phyloP scores from a whole-genome alignment of 2,329 filamentous ascomycete species.

The Dendrostoma leiphaemia region DNA sequence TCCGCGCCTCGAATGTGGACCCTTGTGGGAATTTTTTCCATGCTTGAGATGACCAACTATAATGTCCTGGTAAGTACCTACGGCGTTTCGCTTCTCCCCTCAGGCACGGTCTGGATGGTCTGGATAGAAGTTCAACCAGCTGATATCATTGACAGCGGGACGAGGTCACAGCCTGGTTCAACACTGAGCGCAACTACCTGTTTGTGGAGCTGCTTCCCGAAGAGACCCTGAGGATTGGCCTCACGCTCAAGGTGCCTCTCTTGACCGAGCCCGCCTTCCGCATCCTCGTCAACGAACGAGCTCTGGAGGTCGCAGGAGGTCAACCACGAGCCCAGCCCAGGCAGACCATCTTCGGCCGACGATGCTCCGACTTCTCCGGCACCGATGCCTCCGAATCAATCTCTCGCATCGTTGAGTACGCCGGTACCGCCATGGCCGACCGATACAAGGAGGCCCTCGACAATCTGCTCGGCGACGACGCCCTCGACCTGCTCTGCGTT shows the following conservation, averaged over 20 bases:
- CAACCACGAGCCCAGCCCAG: conserved; percentile 30
- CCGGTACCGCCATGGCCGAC: conserved; percentile 50
- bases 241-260: conserved; percentile 39
- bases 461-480: conserved; percentile 31
- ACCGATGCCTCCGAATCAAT: conserved; percentile 11
- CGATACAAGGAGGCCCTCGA: conserved; percentile 35
- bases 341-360: conserved; percentile 13
- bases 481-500: conserved; percentile 30
- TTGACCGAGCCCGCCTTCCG: conserved; percentile 51
- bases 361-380: conserved; percentile 9
- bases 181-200: conserved; percentile 48
- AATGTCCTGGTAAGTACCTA: conserved; percentile 33
- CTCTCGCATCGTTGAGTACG: conserved; percentile 39
- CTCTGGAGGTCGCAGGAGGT: conserved; percentile 40
- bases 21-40: conserved; percentile 59
- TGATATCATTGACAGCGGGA: conserved; percentile 34
- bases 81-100: neutral
- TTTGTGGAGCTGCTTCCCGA: conserved; percentile 66
- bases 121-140: neutral
- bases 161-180: conserved; percentile 57
- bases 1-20: conserved; percentile 68
- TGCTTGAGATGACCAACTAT: conserved; percentile 49
- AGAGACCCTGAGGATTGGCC: conserved; percentile 56
- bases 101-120: too few relatives aligned
- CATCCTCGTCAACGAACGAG: conserved; percentile 62